Evolutionary conservation across 441 rosid genomes (phyloP), one percentile per base, ranked within the genome.

Genomic region (Euphorbia corollata): DNA sequence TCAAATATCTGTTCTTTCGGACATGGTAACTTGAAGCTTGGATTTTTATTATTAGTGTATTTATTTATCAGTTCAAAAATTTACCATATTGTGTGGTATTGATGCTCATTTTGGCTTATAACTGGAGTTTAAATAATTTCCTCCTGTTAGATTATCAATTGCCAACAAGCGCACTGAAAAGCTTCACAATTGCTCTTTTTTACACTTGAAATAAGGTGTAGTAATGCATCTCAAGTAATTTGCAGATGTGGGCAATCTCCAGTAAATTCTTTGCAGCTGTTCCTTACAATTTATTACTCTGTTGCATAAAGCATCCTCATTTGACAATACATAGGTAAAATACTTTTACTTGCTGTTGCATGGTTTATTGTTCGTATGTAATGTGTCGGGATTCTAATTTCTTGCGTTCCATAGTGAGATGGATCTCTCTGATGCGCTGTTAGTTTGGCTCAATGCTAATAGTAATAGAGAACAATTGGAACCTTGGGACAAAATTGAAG

Each of bases 391-490:
- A 69, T 75, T 80, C 75, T 84, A 68, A 81, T 77, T 61, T 56
- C 58, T 75, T 55, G 73, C 75, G 63, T 73, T 73, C 74, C 59
- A 55, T 87, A 89, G 97, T 62, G 96, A 91, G 81, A 81, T 74
- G 92, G 83, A 86, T 76, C 92, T 91, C 67, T 76, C 84, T 68
- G 82, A 86, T 66, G 89, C 81, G 71, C 82, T 89, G 75, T 70
- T 89, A 71, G 61, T 78, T 71, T 91, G 97, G 97, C 77, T 85
- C 53, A 80, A 82, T 73, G 73, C 79, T 45, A 71, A 78, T 56
- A 63, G 51, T 39, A 71, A 77, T 56, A 65, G 55, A 75, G 73
- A 75, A 71, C 71, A 36, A 63, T 63, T 64, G 64, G 79, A 74
- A 59, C 69, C 65, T 45, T 71, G 70, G 4, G 75, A 63, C 74